These are phyloP conservation scores for Penicillium paxilli DNA, from an alignment of 495 filamentous ascomycete species.

Conservation along the genomic window DNA sequence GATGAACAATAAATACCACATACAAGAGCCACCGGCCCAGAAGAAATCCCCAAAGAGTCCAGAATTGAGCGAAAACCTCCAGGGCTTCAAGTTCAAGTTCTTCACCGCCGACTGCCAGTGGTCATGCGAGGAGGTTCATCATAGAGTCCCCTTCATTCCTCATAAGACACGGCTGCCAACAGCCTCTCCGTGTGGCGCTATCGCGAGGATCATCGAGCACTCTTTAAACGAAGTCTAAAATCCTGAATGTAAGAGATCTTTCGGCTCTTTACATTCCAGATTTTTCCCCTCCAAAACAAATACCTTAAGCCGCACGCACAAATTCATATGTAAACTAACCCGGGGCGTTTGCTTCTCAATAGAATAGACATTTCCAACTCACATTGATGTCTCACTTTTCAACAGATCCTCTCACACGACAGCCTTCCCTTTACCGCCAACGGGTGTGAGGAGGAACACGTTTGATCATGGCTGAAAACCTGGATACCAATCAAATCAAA, in stretches of 20 bases:
- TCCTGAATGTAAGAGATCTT: neutral
- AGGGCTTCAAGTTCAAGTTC: neutral
- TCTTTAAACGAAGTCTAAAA: neutral
- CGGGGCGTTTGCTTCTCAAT: neutral
- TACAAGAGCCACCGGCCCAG: neutral
- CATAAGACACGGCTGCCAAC: neutral
- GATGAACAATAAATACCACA: neutral
- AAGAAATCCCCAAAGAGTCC: neutral
- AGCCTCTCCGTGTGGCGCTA: neutral
- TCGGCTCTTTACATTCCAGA: neutral
- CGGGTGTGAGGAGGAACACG: neutral
- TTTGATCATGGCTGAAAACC: constrained; percentile 33
- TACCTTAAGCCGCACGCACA: neutral
- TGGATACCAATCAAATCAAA: constrained; percentile 53
- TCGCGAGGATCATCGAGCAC: no score
- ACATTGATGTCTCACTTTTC: neutral
- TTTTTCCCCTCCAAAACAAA: neutral
- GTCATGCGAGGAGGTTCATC: neutral
- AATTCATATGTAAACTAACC: constrained; percentile 1
- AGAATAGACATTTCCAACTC: neutral
- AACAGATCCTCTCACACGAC: neutral
- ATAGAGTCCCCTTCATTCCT: neutral
- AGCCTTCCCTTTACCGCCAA: neutral
- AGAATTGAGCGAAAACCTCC: neutral
- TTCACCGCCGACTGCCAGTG: neutral